Conservation (phyloP, 441 rosid genomes). For the Arabidopsis hybrid region DNA sequence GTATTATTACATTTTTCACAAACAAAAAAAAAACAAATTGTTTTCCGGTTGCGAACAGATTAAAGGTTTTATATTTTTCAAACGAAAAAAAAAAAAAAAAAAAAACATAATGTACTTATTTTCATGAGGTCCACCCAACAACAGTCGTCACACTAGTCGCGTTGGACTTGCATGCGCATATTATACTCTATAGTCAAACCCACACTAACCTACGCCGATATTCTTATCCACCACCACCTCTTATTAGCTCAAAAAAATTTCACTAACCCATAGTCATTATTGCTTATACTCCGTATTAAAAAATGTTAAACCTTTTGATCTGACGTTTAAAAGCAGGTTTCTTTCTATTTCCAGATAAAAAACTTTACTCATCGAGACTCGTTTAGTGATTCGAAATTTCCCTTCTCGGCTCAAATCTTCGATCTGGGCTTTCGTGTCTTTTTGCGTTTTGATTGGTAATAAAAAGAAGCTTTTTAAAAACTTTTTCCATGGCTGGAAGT, state of each 20-base stretch:
- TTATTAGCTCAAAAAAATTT: not conserved
- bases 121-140: not conserved
- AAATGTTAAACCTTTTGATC: slow-evolving; percentile 28
- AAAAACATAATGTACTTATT: too few species aligned
- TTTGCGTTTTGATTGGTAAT: slow-evolving; percentile 12
- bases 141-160: slow-evolving; percentile 37
- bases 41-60: too few species aligned
- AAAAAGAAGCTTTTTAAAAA: not conserved
- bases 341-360: slow-evolving; percentile 38
- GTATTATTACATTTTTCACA: too few species aligned
- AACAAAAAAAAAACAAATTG: too few species aligned
- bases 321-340: slow-evolving; percentile 31
- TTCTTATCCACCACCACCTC: slow-evolving; percentile 38
- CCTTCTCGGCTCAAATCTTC: slow-evolving; percentile 27
- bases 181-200: not conserved
- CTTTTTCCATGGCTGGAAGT: slow-evolving; percentile 51
- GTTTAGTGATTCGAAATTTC: slow-evolving; percentile 27
- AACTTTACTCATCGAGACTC: slow-evolving; percentile 24
- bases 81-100: too few species aligned
- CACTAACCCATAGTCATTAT: not conserved
- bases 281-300: slow-evolving; percentile 21
- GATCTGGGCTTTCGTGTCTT: slow-evolving; percentile 40
- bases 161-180: slow-evolving; percentile 21
- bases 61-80: too few species aligned
- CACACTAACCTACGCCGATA: slow-evolving; percentile 28